These are phyloP conservation scores for Biancaea sappan DNA, from an alignment of 306 rosid species.

Conservation along the genomic window DNA sequence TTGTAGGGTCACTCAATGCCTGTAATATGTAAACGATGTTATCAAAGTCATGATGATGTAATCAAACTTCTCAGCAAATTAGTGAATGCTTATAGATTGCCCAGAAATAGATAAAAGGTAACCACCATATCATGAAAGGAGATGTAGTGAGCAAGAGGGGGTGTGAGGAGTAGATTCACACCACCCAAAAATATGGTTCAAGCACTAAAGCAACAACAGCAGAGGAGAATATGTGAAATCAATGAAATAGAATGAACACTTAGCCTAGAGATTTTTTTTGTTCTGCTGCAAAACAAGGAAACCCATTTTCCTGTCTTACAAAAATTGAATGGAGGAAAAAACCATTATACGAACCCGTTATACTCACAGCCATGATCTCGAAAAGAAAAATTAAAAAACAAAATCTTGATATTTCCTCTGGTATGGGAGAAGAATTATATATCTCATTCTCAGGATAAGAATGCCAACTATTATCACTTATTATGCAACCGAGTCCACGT, in stretches of 20 bases:
- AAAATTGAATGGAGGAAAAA: not conserved
- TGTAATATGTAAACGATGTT: constrained; percentile 27
- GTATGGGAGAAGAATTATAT: constrained; percentile 9
- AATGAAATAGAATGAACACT: not conserved
- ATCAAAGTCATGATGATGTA: not conserved
- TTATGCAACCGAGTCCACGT: not conserved
- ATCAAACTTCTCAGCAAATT: constrained; percentile 18
- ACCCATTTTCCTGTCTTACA: constrained; percentile 2
- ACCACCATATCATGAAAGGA: not conserved
- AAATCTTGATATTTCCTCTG: constrained; percentile 6
- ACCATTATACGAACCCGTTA: not conserved
- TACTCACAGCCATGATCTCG: constrained; percentile 25
- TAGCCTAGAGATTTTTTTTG: not conserved
- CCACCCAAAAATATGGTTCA: not conserved
- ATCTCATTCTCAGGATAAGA: constrained; percentile 24
- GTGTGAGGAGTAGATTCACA: not conserved
- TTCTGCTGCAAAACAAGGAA: not conserved
- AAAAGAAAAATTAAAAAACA: not conserved
- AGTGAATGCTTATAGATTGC: not conserved
- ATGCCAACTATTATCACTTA: not conserved
- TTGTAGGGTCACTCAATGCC: constrained; percentile 33
- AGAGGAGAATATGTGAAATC: constrained; percentile 14
- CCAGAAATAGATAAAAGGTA: not conserved
- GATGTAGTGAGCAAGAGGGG: not conserved
- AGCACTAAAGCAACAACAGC: constrained; percentile 20